Evolutionary conservation across 345 rosid genomes (phyloP).

Genomic region (Hibiscus mutabilis): DNA sequence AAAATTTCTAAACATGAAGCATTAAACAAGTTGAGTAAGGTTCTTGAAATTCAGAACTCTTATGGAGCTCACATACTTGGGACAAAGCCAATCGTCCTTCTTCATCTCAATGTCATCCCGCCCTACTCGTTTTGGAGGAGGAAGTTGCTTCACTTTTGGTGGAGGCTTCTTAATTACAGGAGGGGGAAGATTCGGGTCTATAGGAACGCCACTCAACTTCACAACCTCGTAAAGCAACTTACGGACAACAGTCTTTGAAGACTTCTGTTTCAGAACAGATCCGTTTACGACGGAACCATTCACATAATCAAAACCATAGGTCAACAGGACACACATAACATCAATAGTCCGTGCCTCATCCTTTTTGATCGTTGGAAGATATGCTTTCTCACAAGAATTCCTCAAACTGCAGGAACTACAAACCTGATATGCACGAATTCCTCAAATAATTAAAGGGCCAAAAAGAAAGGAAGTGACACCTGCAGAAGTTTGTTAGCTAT

Average conservation of each 20-base stretch:
- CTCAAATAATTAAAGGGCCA: neutral
- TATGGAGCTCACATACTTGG: slow-evolving; percentile 58
- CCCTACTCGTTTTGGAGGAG: slow-evolving; percentile 90
- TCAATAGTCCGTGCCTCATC: slow-evolving; percentile 90
- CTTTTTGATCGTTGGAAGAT: slow-evolving; percentile 80
- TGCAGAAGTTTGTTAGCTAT: neutral
- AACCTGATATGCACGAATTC: slow-evolving; percentile 43
- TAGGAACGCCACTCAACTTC: slow-evolving; percentile 83
- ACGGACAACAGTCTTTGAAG: slow-evolving; percentile 71
- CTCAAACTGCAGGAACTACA: slow-evolving; percentile 94
- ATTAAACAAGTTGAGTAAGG: neutral
- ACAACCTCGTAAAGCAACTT: slow-evolving; percentile 84
- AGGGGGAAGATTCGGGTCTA: slow-evolving; percentile 93
- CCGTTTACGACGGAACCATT: slow-evolving; percentile 51
- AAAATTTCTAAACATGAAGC: slow-evolving; percentile 4
- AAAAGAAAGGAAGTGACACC: neutral
- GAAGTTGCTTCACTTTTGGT: slow-evolving; percentile 94
- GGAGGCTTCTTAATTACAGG: slow-evolving; percentile 82
- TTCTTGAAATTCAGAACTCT: neutral
- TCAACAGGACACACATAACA: slow-evolving; percentile 67
- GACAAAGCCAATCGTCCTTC: slow-evolving; percentile 97
- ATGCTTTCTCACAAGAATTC: slow-evolving; percentile 78
- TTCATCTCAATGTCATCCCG: slow-evolving; percentile 98
- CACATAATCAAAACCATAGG: slow-evolving; percentile 70
- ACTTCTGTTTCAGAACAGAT: slow-evolving; percentile 60